These are phyloP conservation scores for Endocladia muricata DNA, from an alignment of 31 red algal species.

Conservation along the genomic window DNA sequence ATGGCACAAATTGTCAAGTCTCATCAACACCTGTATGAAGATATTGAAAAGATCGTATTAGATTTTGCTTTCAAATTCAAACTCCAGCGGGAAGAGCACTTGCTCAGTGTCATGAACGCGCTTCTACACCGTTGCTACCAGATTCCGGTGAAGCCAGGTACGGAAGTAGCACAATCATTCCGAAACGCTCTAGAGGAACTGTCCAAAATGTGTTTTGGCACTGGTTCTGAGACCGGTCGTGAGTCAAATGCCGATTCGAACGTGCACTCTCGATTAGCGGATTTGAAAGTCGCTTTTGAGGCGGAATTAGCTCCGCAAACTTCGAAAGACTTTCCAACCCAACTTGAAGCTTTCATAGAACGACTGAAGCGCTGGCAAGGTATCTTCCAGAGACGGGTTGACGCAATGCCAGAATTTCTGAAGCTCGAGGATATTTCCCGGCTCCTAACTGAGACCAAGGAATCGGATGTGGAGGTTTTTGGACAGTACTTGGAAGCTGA, in stretches of 20 bases:
- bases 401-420: slow-evolving; percentile 71
- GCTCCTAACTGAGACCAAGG: slow-evolving; percentile 69
- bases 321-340: slow-evolving; percentile 90
- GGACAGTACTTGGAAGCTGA: slow-evolving; percentile 75
- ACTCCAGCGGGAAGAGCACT: slow-evolving; percentile 84
- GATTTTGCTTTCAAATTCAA: slow-evolving; percentile 79
- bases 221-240: slow-evolving; percentile 16
- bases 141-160: slow-evolving; percentile 41
- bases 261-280: slow-evolving; percentile 43
- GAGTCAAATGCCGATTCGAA: slow-evolving; percentile 4
- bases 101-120: slow-evolving; percentile 87
- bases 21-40: slow-evolving; percentile 72
- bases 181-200: slow-evolving; percentile 81
- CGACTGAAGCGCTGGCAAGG: slow-evolving; percentile 87
- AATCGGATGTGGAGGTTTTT: slow-evolving; percentile 86
- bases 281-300: slow-evolving; percentile 94
- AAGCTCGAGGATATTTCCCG: slow-evolving; percentile 77
- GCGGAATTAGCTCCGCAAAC: slow-evolving; percentile 93
- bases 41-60: slow-evolving; percentile 78
- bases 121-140: slow-evolving; percentile 88
- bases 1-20: slow-evolving; percentile 88
- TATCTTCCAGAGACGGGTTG: slow-evolving; percentile 85
- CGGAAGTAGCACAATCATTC: slow-evolving; percentile 68
- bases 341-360: slow-evolving; percentile 81
- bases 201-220: slow-evolving; percentile 88